Evolutionary conservation across 371 early-diverging fungal genomes (phyloP).

Genomic region (Mortierella sp.): DNA sequence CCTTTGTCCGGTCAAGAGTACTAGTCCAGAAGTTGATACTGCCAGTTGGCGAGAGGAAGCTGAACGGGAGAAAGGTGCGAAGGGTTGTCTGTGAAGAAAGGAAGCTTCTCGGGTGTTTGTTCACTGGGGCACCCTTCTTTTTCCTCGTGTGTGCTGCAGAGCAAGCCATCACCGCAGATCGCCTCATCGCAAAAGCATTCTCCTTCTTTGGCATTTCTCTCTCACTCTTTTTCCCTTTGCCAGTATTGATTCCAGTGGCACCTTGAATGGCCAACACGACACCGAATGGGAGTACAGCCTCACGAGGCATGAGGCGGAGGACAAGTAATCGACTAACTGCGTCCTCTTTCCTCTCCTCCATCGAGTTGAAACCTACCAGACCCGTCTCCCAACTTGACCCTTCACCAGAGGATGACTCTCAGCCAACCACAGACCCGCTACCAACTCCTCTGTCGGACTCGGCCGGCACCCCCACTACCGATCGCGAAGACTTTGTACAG

Average conservation of each 20-base stretch:
- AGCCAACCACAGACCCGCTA: background rate
- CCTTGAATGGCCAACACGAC: background rate
- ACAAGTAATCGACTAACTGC: constrained; percentile 39
- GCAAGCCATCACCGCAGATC: too few relatives aligned
- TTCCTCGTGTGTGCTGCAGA: too few relatives aligned
- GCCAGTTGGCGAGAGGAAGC: too few relatives aligned
- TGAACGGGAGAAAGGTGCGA: too few relatives aligned
- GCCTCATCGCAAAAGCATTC: too few relatives aligned
- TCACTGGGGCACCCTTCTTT: too few relatives aligned
- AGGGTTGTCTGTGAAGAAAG: too few relatives aligned
- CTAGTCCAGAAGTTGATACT: background rate
- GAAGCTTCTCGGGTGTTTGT: too few relatives aligned
- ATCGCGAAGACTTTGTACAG: background rate
- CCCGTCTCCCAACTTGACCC: constrained; percentile 22
- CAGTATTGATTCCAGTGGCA: too few relatives aligned
- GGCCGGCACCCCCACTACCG: background rate
- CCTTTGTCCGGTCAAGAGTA: background rate
- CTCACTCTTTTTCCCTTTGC: too few relatives aligned
- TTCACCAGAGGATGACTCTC: background rate
- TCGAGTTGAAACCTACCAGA: constrained; percentile 30
- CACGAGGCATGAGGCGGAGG: constrained; percentile 22
- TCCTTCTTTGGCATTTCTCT: too few relatives aligned
- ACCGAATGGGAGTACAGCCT: background rate
- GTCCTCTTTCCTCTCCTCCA: constrained; percentile 42
- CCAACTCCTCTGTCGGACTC: background rate